Base-by-base conservation (phyloP, 148 eudicot genomes). In the Camellia sinensis region DNA sequence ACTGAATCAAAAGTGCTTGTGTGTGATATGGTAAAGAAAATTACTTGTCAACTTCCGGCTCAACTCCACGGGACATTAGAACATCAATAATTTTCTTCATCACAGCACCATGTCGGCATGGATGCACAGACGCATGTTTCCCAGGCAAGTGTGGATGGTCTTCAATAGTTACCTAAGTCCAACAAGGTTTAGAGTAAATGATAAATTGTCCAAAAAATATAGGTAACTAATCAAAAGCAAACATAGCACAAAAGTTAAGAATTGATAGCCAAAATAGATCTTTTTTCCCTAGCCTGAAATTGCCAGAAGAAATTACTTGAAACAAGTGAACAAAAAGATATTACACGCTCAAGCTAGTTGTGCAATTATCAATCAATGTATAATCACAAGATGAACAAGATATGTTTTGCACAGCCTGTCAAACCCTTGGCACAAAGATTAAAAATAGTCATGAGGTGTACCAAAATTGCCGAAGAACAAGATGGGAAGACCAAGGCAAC, bases 41-140 rank as follows among this genome's bases (percentile, higher is more conserved):
- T 81, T 91, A 96, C 99, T 92, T 96, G 91, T 96, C 99, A 62
- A 96, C 99, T 96, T 96, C 98, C 2, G 99, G 99, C 84, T 94
- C 99, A 80, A 91, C 97, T 80, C 99, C 99, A 71, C 94, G 91
- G 76, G 97, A 91, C 97, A 94, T 92, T 75, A 94, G 77, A 82
- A 94, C 95, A 80, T 96, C 99, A 84, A 96, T 93, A 65, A 96
- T 92, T 90, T 96, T 96, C 88, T 96, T 96, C 99, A 96, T 96
- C 71, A 96, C 99, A 74, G 94, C 99, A 70, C 94, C 99, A 83
- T 96, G 99, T 72, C 90, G 89, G 86, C 99, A 96, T 79, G 98
- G 99, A 85, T 96, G 99, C 52, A 96, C 93, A 80, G 99, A 96
- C 73, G 99, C 99, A 90, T 96, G 99, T 82, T 96, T 94, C 61